Conservation (phyloP, 2,329 filamentous ascomycete genomes). For the Beauveria medogensis region DNA sequence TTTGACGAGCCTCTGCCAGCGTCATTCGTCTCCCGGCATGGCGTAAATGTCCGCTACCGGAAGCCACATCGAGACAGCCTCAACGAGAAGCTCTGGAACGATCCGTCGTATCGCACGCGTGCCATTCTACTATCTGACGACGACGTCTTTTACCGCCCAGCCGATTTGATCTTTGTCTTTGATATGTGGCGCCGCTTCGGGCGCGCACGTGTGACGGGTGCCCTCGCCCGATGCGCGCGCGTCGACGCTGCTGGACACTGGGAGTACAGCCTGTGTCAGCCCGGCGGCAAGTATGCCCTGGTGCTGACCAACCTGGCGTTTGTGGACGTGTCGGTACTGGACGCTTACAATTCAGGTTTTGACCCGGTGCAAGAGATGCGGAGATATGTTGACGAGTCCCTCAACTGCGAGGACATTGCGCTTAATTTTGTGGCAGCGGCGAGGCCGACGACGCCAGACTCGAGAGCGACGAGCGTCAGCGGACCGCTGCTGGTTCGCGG, state of each 20-base stretch:
- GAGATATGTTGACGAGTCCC: slow-evolving; percentile 28
- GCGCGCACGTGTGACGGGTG: slow-evolving; percentile 25
- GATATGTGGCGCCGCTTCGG: slow-evolving; percentile 33
- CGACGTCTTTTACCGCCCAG: slow-evolving; percentile 30
- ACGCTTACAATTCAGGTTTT: slow-evolving; percentile 31
- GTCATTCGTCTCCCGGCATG: slow-evolving; percentile 21
- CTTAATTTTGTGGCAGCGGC: slow-evolving; percentile 28
- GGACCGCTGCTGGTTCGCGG: slow-evolving; percentile 28
- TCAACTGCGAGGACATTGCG: slow-evolving; percentile 35
- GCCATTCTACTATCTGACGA: slow-evolving; percentile 33
- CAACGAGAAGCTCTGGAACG: slow-evolving; percentile 30
- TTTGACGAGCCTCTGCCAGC: slow-evolving; percentile 22
- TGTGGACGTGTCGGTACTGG: slow-evolving; percentile 29
- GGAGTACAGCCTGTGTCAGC: slow-evolving; percentile 26
- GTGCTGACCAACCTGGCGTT: slow-evolving; percentile 31
- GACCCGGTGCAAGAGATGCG: slow-evolving; percentile 23
- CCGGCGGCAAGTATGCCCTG: slow-evolving; percentile 26
- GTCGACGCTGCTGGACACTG: slow-evolving; percentile 20
- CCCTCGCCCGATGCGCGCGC: slow-evolving; percentile 27
- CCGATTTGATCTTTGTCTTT: slow-evolving; percentile 32
- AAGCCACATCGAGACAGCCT: slow-evolving; percentile 25
- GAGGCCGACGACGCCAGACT: slow-evolving; percentile 12
- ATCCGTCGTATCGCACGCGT: slow-evolving; percentile 28
- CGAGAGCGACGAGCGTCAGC: slow-evolving; percentile 18
- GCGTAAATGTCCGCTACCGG: slow-evolving; percentile 27